These are phyloP conservation scores for Polymyxa betae DNA, from an alignment of 208 protist species.

Conservation along the genomic window DNA sequence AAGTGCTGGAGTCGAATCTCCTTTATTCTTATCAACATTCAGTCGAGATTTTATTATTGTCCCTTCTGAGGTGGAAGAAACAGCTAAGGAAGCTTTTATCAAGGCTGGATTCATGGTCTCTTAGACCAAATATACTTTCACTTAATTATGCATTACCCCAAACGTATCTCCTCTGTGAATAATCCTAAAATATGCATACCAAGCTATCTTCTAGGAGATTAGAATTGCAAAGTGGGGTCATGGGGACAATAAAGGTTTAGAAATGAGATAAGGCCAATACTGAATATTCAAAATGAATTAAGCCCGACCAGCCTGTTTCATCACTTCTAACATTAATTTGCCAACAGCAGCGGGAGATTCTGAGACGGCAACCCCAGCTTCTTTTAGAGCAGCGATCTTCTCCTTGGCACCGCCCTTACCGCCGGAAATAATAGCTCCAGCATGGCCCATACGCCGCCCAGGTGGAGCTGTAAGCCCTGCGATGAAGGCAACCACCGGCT, in stretches of 20 bases:
- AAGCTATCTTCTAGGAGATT: no score
- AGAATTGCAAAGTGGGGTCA: no score
- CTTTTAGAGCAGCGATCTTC: constrained; percentile 90
- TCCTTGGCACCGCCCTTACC: constrained; percentile 90
- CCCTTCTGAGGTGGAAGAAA: not conserved
- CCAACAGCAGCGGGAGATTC: constrained; percentile 55
- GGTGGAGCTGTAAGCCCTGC: constrained; percentile 96
- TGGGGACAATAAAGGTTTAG: no score
- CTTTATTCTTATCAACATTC: constrained; percentile 23
- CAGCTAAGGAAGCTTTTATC: not conserved
- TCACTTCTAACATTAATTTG: constrained; percentile 51
- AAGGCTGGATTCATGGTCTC: no score
- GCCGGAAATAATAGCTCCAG: constrained; percentile 94
- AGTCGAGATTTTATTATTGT: constrained; percentile 41
- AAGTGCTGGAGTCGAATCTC: not conserved
- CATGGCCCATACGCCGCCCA: constrained; percentile 88
- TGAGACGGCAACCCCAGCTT: constrained; percentile 76
- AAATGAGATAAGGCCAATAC: no score
- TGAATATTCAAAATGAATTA: no score
- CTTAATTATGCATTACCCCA: no score
- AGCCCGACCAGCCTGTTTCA: constrained; percentile 59
- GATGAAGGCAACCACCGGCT: constrained; percentile 89
- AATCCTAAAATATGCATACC: no score
- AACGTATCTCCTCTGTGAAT: no score
- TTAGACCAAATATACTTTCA: no score